phyloP scores from a whole-genome alignment of 75 land plant species.

The Adiantum capillusveneris region DNA sequence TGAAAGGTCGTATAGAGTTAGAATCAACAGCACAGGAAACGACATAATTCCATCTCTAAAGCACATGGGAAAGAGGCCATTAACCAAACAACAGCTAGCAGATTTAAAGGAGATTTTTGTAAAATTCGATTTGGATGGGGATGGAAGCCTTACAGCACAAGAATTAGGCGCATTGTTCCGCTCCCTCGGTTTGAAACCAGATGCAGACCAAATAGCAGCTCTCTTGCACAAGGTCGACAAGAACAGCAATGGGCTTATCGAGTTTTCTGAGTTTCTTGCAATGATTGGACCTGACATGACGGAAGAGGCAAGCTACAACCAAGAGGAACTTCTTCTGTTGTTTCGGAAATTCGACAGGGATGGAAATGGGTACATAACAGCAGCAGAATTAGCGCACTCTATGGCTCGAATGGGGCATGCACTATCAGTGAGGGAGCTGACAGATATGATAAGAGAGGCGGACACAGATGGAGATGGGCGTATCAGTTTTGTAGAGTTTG shows the following conservation, averaged over 20 bases:
- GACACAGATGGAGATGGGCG: conserved; percentile 76
- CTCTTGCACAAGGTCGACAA: conserved; percentile 49
- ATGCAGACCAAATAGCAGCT: conserved; percentile 42
- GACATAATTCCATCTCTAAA: too few relatives aligned
- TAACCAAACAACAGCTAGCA: conserved; percentile 29
- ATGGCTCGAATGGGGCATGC: conserved; percentile 85
- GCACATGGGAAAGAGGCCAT: neutral
- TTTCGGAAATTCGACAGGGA: conserved; percentile 74
- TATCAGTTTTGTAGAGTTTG: conserved; percentile 74
- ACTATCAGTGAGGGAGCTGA: conserved; percentile 52
- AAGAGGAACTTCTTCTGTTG: conserved; percentile 53
- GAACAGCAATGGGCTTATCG: conserved; percentile 71
- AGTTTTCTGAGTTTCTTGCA: conserved; percentile 62
- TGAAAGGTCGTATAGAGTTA: too few relatives aligned
- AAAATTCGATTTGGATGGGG: conserved; percentile 69
- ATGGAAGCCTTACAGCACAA: conserved; percentile 74
- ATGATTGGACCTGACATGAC: conserved; percentile 44
- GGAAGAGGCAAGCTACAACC: conserved; percentile 24
- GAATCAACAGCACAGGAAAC: too few relatives aligned
- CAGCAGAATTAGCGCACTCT: conserved; percentile 72
- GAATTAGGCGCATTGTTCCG: conserved; percentile 74
- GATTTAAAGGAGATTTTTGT: conserved; percentile 64
- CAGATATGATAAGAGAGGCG: conserved; percentile 72
- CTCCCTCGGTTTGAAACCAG: conserved; percentile 65
- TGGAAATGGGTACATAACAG: conserved; percentile 84